Evolutionary conservation across 495 filamentous ascomycete genomes (phyloP), one percentile per base, ranked within the genome.

Genomic region (Aspergillus haitiensis): DNA sequence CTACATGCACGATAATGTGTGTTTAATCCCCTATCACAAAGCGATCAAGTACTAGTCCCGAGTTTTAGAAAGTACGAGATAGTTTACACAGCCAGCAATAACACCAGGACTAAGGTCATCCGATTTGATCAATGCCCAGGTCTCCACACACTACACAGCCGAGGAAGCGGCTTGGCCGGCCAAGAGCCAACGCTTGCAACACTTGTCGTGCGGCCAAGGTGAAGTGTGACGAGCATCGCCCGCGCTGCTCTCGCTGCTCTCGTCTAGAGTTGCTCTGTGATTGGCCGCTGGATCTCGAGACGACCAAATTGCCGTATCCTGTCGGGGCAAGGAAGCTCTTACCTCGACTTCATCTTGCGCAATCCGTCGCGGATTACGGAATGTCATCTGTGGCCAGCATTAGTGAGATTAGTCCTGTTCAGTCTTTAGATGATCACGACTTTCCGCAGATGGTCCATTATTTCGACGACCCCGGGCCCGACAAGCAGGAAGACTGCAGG

Each of bases 201-300:
- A 37, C 32, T 2, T 52, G 50, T 16, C 50, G 50, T n/a, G 13
- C 50, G 6, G 50, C 50, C n/a, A 52, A 52, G 32, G 50, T 52
- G 1, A 52, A 52, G 7, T 52, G 50, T 34, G 50, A 52, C 21
- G 32, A 52, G 21, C 50, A 18, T 5, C 44, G 11, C 5, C 44
- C 44, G 21, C 13, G 15, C n/a, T 47, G 44, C 44, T 47, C 44
- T 4, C 44, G 44, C 9, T 47, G 44, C 44, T 21, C 16, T 47
- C 44, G 44, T 18, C 44, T 47, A 18, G n/a, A n/a, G n/a, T 15
- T 47, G 6, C 44, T 7, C 6, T 47, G 44, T 18, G 1, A 15
- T 47, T 47, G 44, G 44, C 44, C 15, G n/a, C 44, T 9, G 6
- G 44, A 47, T 15, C 44, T 18, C 0, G 44, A 4, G n/a, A 8